phyloP scores from a whole-genome alignment of 768 basidiomycete species.

The Pleurotus salmoneostramineus region DNA sequence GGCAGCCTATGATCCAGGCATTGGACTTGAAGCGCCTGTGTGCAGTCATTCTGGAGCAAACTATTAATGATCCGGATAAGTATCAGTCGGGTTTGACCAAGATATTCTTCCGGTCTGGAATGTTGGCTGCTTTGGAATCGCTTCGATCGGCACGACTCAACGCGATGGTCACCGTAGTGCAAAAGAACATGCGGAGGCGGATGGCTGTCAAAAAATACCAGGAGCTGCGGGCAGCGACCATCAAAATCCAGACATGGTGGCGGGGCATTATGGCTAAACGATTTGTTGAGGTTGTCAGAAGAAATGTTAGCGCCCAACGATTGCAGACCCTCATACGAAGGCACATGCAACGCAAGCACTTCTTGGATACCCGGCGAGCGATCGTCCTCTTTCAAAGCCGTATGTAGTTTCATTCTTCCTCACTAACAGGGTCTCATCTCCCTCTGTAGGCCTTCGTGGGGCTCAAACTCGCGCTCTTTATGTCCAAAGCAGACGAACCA shows the following conservation, averaged over 20 bases:
- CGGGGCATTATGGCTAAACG: slow-evolving; percentile 77
- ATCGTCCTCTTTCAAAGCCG: slow-evolving; percentile 81
- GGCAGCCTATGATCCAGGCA: slow-evolving; percentile 82
- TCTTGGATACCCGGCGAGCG: slow-evolving; percentile 56
- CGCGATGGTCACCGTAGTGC: slow-evolving; percentile 88
- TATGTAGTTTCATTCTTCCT: slow-evolving; percentile 37
- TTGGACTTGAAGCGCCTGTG: slow-evolving; percentile 81
- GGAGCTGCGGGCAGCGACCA: slow-evolving; percentile 63
- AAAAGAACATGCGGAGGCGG: slow-evolving; percentile 92
- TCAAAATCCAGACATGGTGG: slow-evolving; percentile 94
- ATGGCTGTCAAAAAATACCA: slow-evolving; percentile 83
- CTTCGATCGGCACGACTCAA: slow-evolving; percentile 86
- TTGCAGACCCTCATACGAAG: slow-evolving; percentile 73
- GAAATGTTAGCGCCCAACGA: slow-evolving; percentile 69
- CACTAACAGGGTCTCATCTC: neutral
- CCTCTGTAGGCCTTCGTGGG: slow-evolving; percentile 64
- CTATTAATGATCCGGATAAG: slow-evolving; percentile 92
- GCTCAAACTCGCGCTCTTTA: slow-evolving; percentile 61
- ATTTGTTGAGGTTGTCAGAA: slow-evolving; percentile 66
- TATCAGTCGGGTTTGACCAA: slow-evolving; percentile 97
- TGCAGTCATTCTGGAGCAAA: slow-evolving; percentile 76
- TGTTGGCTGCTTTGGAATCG: slow-evolving; percentile 94
- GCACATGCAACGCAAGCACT: slow-evolving; percentile 70
- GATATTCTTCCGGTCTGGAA: slow-evolving; percentile 98
- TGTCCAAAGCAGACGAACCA: slow-evolving; percentile 46